Evolutionary conservation across 2,329 filamentous ascomycete species (phyloP), one percentile per base, ranked within the genome.

Genomic region (Lachnellula arida): DNA sequence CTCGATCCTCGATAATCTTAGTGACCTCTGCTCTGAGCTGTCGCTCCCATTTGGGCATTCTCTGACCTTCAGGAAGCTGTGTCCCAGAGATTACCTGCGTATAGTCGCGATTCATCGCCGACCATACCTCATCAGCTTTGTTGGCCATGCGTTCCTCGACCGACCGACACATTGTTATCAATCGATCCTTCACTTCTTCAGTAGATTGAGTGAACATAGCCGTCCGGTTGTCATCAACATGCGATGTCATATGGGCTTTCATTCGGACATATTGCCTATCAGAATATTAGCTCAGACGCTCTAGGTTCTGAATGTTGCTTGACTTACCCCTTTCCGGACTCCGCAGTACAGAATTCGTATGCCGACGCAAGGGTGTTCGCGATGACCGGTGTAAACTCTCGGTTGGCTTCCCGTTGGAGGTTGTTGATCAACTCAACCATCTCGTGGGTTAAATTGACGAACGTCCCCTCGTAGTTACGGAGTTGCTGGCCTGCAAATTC

Each of bases 331-430:
- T 19, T 17, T 52, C 49, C 54, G 25, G 42, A 40, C 63, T 83
- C 78, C 0, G 67, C 60, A 4, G 67, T 58, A 63, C 79, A 83
- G 0, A 47, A 50, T 0, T 70, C 54, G 63, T 85, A 85, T 0
- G 72, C 75, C 2, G 67, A 56, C 2, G 60, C 58, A 76, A 86
- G 82, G 34, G 67, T 68, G 1, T 60, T 44, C 4, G 70, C 65
- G 52, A 85, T 75, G 2, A 72, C 71, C 0, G 79, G 80, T 0
- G 72, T 74, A 54, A 85, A 82, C 35, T 78, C 71, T 4, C 81
- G 77, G 61, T 76, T 84, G 15, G 77, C 76, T 3, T 81, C 76
- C 28, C 77, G 74, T 62, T 84, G 80, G 4, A 70, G 58, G 5
- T 72, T 68, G 0, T 70, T 78, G 60, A 83, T 74, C 2, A 60